Conservation (phyloP, 306 rosid species). For the Senna siamea region DNA sequence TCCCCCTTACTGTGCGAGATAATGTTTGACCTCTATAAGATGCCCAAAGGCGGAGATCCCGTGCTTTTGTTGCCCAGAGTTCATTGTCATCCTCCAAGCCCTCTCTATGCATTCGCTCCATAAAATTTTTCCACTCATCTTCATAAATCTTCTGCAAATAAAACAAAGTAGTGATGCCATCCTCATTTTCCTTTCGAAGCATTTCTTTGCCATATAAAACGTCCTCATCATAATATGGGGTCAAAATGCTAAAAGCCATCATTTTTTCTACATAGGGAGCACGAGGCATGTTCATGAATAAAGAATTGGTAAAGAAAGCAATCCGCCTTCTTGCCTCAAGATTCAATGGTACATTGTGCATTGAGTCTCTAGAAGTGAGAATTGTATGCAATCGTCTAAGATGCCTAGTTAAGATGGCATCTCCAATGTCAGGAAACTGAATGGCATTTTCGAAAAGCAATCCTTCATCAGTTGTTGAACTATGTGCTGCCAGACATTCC, state of each 20-base stretch:
- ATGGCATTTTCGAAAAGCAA: slow-evolving; percentile 79
- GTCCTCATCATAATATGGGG: slow-evolving; percentile 94
- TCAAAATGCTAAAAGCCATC: slow-evolving; percentile 88
- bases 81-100: slow-evolving; percentile 74
- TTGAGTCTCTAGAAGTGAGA: slow-evolving; percentile 83
- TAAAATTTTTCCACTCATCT: slow-evolving; percentile 89
- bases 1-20: slow-evolving; percentile 92
- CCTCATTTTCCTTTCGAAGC: slow-evolving; percentile 80
- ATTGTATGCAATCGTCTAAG: slow-evolving; percentile 78
- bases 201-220: slow-evolving; percentile 66
- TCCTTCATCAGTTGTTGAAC: slow-evolving; percentile 49
- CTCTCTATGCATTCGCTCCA: slow-evolving; percentile 84
- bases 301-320: slow-evolving; percentile 91
- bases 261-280: slow-evolving; percentile 87
- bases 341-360: slow-evolving; percentile 83
- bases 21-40: slow-evolving; percentile 94
- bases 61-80: slow-evolving; percentile 56
- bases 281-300: slow-evolving; percentile 97
- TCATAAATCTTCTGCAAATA: slow-evolving; percentile 91
- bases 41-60: slow-evolving; percentile 88
- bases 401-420: slow-evolving; percentile 59
- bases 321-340: slow-evolving; percentile 81
- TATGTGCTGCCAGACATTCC: slow-evolving; percentile 70
- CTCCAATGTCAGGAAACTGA: slow-evolving; percentile 63
- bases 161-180: slow-evolving; percentile 84